A percentile compares a stretch with the other conserved stretches of the same genome.
Conservation (phyloP, 768 basidiomycete genomes). For the Daedaleopsis nitida region DNA sequence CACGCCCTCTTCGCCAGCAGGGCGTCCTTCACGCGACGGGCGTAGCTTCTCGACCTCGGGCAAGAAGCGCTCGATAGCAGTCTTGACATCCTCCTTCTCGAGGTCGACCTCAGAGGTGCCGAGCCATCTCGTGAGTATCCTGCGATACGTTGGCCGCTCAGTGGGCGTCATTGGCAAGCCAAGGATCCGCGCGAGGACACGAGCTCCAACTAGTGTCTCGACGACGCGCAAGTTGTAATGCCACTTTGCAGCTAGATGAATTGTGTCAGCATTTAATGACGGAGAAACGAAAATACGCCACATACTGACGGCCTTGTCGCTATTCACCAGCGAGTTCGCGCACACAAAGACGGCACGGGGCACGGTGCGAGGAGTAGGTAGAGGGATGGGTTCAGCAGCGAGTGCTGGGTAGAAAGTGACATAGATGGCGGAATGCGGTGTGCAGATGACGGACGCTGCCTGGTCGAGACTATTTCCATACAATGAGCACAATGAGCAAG, state of each 20-base stretch:
- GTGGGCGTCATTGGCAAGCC: slow-evolving; percentile 41
- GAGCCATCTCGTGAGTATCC: slow-evolving; percentile 62
- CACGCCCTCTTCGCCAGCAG: slow-evolving; percentile 52
- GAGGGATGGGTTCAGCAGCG: slow-evolving; percentile 61
- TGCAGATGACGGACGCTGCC: slow-evolving; percentile 82
- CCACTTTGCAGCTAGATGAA: slow-evolving; percentile 58
- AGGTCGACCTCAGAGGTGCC: slow-evolving; percentile 36
- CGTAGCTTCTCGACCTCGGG: slow-evolving; percentile 55
- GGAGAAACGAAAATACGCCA: neutral
- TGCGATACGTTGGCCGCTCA: slow-evolving; percentile 64
- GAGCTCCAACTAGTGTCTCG: slow-evolving; percentile 83
- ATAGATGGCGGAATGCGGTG: slow-evolving; percentile 70
- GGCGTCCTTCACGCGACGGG: slow-evolving; percentile 35
- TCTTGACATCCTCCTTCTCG: slow-evolving; percentile 46
- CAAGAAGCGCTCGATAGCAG: slow-evolving; percentile 48
- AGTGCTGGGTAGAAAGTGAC: slow-evolving; percentile 82
- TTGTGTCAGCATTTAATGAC: neutral
- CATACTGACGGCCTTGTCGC: slow-evolving; percentile 63
- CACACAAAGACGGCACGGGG: slow-evolving; percentile 64
- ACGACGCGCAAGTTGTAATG: slow-evolving; percentile 91
- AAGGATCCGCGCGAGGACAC: slow-evolving; percentile 66
- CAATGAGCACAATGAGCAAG: neutral
- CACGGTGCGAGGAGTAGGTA: slow-evolving; percentile 46
- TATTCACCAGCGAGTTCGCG: slow-evolving; percentile 82
- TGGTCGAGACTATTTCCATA: slow-evolving; percentile 73